Evolutionary conservation across 345 rosid species (phyloP).

Genomic region (Cochlearia excelsa): DNA sequence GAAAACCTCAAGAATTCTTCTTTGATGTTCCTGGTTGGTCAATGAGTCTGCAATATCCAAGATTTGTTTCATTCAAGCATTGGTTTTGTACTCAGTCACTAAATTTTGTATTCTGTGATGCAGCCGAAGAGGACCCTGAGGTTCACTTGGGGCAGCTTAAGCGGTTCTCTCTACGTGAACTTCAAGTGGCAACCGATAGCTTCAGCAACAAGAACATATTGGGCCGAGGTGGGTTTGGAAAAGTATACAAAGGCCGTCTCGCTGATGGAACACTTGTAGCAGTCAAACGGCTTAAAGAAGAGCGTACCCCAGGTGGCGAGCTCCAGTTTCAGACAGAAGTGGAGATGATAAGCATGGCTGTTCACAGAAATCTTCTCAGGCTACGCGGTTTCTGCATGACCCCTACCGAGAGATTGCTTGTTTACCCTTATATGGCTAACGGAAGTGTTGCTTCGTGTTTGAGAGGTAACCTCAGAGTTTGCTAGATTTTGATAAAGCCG

Average conservation of each 20-base stretch:
- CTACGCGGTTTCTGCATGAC: slow-evolving; percentile 95
- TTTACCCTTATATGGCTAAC: slow-evolving; percentile 95
- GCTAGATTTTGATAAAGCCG: no score
- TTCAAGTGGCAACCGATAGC: slow-evolving; percentile 87
- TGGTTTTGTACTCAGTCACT: neutral
- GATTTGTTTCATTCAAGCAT: slow-evolving; percentile 6
- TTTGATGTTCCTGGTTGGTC: slow-evolving; percentile 89
- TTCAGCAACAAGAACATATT: slow-evolving; percentile 90
- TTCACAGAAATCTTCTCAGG: slow-evolving; percentile 86
- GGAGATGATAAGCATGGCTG: slow-evolving; percentile 98
- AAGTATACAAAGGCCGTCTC: slow-evolving; percentile 90
- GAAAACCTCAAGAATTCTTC: slow-evolving; percentile 84
- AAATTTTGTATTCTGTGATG: slow-evolving; percentile 14
- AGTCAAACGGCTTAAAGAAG: slow-evolving; percentile 89
- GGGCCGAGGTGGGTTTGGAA: slow-evolving; percentile 96
- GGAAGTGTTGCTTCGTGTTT: slow-evolving; percentile 97
- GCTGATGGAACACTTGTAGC: slow-evolving; percentile 92
- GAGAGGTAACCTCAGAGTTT: slow-evolving; percentile 51
- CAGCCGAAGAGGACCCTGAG: slow-evolving; percentile 50
- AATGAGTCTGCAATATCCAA: slow-evolving; percentile 8
- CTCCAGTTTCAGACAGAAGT: slow-evolving; percentile 96
- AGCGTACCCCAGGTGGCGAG: slow-evolving; percentile 95
- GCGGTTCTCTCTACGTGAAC: slow-evolving; percentile 82
- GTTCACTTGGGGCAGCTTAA: slow-evolving; percentile 84
- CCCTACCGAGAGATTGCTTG: slow-evolving; percentile 86